Percentiles rank a stretch among this genome's conserved stretches.
These are phyloP conservation scores for Talinum fruticosum DNA, from an alignment of 148 eudicot genomes.

Conservation along the genomic window DNA sequence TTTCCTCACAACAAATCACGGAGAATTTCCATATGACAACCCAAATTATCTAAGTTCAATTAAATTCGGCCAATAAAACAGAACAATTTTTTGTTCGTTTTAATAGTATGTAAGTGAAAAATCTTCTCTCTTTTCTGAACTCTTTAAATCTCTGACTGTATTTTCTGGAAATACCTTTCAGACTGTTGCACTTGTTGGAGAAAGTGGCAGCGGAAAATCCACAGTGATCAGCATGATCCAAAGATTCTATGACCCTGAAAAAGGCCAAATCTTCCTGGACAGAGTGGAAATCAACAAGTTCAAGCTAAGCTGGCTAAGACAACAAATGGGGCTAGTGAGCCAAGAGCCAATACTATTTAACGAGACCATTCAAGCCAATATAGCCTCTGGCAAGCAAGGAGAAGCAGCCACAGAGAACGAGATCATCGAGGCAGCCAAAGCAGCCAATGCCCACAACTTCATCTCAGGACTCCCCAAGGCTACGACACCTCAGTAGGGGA, in stretches of 20 bases:
- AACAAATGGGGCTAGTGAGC: slow-evolving; percentile 82
- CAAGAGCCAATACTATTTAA: slow-evolving; percentile 88
- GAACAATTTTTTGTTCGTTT: not conserved
- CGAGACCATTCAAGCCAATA: slow-evolving; percentile 70
- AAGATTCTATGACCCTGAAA: slow-evolving; percentile 71
- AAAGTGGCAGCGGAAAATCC: slow-evolving; percentile 87
- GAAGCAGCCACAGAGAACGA: slow-evolving; percentile 49
- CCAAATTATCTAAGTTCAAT: not conserved
- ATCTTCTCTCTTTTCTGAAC: not conserved
- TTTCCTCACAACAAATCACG: no score
- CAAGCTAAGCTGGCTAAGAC: slow-evolving; percentile 75
- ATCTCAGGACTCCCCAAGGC: slow-evolving; percentile 59
- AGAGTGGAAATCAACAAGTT: slow-evolving; percentile 48
- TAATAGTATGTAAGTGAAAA: not conserved
- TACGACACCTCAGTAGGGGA: slow-evolving; percentile 78
- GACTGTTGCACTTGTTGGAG: slow-evolving; percentile 88
- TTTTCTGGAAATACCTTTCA: slow-evolving; percentile 18
- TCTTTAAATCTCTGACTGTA: not conserved
- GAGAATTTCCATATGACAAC: not conserved
- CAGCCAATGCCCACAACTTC: slow-evolving; percentile 76
- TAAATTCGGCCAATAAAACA: not conserved
- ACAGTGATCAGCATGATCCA: slow-evolving; percentile 68
- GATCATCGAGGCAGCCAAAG: slow-evolving; percentile 58
- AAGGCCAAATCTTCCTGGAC: slow-evolving; percentile 53
- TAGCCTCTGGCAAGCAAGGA: slow-evolving; percentile 68